Evolutionary conservation across 495 filamentous ascomycete species (phyloP), one percentile per base, ranked within the genome.

Genomic region (Neurospora discreta): DNA sequence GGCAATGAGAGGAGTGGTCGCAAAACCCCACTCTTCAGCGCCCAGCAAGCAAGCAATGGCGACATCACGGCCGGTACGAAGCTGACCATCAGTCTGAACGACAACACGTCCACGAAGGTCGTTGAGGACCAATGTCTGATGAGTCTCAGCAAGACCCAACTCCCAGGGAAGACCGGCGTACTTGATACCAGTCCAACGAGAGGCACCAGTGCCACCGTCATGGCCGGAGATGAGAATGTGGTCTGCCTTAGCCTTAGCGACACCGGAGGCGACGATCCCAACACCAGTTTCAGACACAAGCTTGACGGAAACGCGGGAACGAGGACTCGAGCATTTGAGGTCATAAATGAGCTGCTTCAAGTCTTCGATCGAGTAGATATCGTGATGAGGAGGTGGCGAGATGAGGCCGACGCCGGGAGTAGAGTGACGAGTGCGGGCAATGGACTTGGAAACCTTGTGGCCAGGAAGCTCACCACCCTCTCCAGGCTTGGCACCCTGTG

Each of bases 331-430:
- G 84, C 95, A 98, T 82, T 99, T 99, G 65, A 98, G 87, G 82
- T 99, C 95, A 80, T 99, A 99, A 77, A 99, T 98, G 68, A 99
- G 88, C 79, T 99, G 95, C 86, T 99, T 99, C 74, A 99, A 79
- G 85, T 99, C 95, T 78, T 99, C 95, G 72, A 99, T 99, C 36
- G 92, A 96, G 86, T 99, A 99, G 75, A 99, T 99, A 79, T 99
- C 95, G 87, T 99, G 95, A 81, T 99, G 95, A 3, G 95, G 95
- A 65, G 95, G 95, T 1, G 95, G 95, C n/a, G 95, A 98, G 78
- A 99, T 99, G 70, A 99, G 86, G 83, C 95, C 95, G 75, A 99
- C 95, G 79, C 95, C 95, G 70, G 95, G 95, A 1, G 95, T 99
- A n/a, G 95, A 99, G 84, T 98, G 95, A 74, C 95, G 91, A 43